These are phyloP conservation scores for Scheffersomyces lignosus DNA, from an alignment of 805 yeast species.

Conservation along the genomic window DNA sequence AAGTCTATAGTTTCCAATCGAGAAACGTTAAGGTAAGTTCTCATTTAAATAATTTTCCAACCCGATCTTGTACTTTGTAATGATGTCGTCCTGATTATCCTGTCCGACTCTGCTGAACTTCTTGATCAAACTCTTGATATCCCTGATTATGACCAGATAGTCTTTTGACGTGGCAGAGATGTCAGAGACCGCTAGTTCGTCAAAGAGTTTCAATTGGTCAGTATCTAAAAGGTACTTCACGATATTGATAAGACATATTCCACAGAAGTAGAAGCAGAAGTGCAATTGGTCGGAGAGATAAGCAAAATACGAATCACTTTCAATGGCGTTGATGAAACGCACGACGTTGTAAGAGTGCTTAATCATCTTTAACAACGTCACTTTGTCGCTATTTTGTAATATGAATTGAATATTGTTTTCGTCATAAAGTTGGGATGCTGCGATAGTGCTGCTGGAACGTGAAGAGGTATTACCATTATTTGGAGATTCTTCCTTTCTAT, in stretches of 20 bases:
- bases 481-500: conserved; percentile 1
- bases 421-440: conserved; percentile 12
- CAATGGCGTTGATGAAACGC: conserved; percentile 38
- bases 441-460: conserved; percentile 4
- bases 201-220: conserved; percentile 6
- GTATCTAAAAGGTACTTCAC: conserved; percentile 10
- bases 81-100: conserved; percentile 27
- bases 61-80: conserved; percentile 29
- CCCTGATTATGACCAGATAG: conserved; percentile 4
- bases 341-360: conserved; percentile 45
- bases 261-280: conserved; percentile 47
- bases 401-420: conserved; percentile 22
- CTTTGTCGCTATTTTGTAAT: conserved; percentile 23
- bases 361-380: conserved; percentile 33
- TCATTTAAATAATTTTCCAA: conserved; percentile 2
- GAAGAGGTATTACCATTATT: conserved; percentile 10
- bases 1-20: too few relatives aligned
- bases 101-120: conserved; percentile 31
- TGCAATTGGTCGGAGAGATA: conserved; percentile 72
- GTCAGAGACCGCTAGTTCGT: background rate
- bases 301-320: conserved; percentile 59
- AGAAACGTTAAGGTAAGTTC: conserved; percentile 2
- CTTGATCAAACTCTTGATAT: conserved; percentile 21
- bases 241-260: conserved; percentile 34
- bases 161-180: background rate